These are phyloP conservation scores for Mycena olivaceomarginata DNA, from an alignment of 768 basidiomycete genomes.

Conservation along the genomic window DNA sequence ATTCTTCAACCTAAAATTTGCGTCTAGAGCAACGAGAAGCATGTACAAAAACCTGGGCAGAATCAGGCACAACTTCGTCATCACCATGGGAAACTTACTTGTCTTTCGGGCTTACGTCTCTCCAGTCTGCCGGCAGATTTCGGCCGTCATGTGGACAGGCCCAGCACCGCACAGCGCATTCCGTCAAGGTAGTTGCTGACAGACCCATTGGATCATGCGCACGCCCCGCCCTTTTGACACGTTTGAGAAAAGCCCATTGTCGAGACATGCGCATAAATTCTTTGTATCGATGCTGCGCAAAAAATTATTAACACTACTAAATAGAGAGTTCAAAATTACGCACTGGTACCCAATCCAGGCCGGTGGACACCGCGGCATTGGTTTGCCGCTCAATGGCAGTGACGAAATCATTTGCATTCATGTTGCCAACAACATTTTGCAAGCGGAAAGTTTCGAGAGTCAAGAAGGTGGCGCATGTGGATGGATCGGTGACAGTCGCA, in stretches of 20 bases:
- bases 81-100: background rate
- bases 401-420: background rate
- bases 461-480: background rate
- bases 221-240: background rate
- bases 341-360: background rate
- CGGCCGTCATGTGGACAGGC: background rate
- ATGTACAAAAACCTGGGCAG: constrained; percentile 30
- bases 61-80: background rate
- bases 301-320: too few species aligned
- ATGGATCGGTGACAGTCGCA: background rate
- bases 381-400: background rate
- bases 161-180: background rate
- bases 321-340: background rate
- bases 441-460: background rate
- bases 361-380: background rate
- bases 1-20: constrained; percentile 47
- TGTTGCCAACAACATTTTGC: background rate
- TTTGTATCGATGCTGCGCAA: background rate
- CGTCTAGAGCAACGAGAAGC: constrained; percentile 38
- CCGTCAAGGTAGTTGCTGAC: background rate
- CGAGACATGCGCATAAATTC: background rate
- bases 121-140: background rate
- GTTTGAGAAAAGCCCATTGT: background rate
- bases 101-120: background rate
- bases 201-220: background rate